These are phyloP conservation scores for Cucurbita maxima DNA, from an alignment of 306 rosid genomes.

Conservation along the genomic window DNA sequence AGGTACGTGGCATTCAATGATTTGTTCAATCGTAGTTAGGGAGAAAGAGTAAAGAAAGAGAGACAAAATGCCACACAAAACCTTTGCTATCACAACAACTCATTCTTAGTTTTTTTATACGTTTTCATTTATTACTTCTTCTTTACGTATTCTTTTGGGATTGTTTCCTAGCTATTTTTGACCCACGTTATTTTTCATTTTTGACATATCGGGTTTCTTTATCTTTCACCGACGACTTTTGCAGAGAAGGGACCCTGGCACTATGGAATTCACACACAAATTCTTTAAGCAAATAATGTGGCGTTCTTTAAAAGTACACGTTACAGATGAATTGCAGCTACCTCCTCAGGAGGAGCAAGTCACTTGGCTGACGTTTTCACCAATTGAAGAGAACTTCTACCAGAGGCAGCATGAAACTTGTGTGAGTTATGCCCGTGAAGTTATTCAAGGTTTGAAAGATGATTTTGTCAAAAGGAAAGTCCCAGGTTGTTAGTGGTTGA, in stretches of 20 bases:
- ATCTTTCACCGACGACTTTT: conserved; percentile 10
- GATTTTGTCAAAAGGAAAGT: conserved; percentile 49
- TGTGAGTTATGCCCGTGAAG: conserved; percentile 71
- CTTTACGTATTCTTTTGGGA: neutral
- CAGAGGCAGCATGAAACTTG: conserved; percentile 94
- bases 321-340: conserved; percentile 82
- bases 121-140: neutral
- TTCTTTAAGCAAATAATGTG: conserved; percentile 85
- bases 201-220: conserved; percentile 6
- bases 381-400: conserved; percentile 87
- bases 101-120: neutral
- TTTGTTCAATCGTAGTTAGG: neutral
- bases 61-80: neutral
- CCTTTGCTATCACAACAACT: neutral
- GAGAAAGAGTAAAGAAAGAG: conserved; percentile 9
- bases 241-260: conserved; percentile 70
- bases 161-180: neutral
- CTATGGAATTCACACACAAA: conserved; percentile 62
- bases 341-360: conserved; percentile 85
- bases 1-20: conserved; percentile 30
- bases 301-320: conserved; percentile 75
- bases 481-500: conserved; percentile 38
- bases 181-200: neutral
- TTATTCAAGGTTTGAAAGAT: conserved; percentile 61
- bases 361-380: conserved; percentile 80